phyloP scores from a whole-genome alignment of 2,329 filamentous ascomycete species.

The Polytolypa hystricis region DNA sequence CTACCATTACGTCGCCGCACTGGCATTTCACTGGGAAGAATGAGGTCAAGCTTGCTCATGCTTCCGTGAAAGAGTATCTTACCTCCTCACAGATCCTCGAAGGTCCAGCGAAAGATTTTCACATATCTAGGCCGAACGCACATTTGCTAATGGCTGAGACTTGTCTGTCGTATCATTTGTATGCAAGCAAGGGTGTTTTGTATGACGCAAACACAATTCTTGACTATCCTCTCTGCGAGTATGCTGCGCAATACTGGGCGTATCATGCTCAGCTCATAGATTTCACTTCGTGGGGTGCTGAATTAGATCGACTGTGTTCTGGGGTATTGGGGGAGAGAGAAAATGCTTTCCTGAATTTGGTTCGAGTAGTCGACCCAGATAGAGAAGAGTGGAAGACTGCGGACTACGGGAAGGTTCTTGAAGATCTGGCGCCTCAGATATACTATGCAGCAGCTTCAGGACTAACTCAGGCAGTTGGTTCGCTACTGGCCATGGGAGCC shows the following conservation, averaged over 20 bases:
- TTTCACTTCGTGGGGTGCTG: neutral
- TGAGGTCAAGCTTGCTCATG: constrained; percentile 15
- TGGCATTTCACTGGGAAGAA: constrained; percentile 8
- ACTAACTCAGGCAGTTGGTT: neutral
- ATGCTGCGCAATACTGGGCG: constrained; percentile 1
- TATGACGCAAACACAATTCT: neutral
- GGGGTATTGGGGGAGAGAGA: neutral
- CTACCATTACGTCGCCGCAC: constrained; percentile 13
- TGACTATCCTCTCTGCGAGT: neutral
- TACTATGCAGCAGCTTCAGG: constrained; percentile 1
- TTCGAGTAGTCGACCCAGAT: constrained; percentile 1
- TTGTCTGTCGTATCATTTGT: constrained; percentile 18
- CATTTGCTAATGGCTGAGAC: constrained; percentile 13
- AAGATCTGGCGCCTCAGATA: neutral
- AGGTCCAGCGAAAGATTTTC: neutral
- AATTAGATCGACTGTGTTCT: neutral
- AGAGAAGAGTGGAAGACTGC: neutral
- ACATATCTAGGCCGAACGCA: neutral
- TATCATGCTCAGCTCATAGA: neutral
- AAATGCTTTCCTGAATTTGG: neutral
- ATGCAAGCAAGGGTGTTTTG: constrained; percentile 3
- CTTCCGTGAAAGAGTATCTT: constrained; percentile 13
- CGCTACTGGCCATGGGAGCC: neutral
- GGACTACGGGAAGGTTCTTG: neutral
- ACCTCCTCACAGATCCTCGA: constrained; percentile 2